Evolutionary conservation across 345 rosid genomes (phyloP).

Genomic region (Gossypium australe): DNA sequence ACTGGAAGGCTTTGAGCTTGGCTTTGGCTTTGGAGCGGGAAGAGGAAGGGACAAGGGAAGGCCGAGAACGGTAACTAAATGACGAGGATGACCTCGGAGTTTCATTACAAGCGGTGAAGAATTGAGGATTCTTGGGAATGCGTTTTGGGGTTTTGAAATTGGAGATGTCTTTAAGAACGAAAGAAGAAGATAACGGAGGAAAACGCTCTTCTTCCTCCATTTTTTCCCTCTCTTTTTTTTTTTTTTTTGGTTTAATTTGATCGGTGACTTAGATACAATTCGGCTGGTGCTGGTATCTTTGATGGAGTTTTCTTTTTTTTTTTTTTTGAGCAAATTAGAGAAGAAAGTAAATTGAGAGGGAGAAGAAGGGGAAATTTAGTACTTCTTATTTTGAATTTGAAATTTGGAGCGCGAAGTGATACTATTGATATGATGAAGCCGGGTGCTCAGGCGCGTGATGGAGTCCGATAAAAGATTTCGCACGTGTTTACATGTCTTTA

Average conservation of each 20-base stretch:
- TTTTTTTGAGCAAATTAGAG: neutral
- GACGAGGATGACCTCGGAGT: slow-evolving; percentile 42
- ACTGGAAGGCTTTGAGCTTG: slow-evolving; percentile 58
- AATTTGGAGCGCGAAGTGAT: neutral
- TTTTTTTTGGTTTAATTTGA: no score
- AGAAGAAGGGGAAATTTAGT: neutral
- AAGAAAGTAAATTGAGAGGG: neutral
- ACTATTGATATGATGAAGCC: neutral
- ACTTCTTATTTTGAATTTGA: neutral
- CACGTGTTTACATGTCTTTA: neutral
- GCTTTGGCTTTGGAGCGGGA: slow-evolving; percentile 35
- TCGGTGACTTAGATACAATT: neutral
- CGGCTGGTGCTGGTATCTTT: neutral
- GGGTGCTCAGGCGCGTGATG: neutral
- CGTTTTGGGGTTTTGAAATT: slow-evolving; percentile 86
- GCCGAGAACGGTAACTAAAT: slow-evolving; percentile 20
- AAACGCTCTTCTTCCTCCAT: slow-evolving; percentile 9
- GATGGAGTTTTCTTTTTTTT: neutral
- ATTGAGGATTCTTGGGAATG: slow-evolving; percentile 25
- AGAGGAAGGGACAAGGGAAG: slow-evolving; percentile 22
- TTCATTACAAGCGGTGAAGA: slow-evolving; percentile 61
- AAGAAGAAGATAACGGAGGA: slow-evolving; percentile 5
- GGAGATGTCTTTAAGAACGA: slow-evolving; percentile 62
- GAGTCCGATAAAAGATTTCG: neutral
- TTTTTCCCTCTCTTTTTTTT: neutral